A percentile compares a stretch with the other conserved stretches of the same genome.
Evolutionary conservation across 768 basidiomycete genomes (phyloP).

Genomic region (Pleurotus salmoneostramineus): DNA sequence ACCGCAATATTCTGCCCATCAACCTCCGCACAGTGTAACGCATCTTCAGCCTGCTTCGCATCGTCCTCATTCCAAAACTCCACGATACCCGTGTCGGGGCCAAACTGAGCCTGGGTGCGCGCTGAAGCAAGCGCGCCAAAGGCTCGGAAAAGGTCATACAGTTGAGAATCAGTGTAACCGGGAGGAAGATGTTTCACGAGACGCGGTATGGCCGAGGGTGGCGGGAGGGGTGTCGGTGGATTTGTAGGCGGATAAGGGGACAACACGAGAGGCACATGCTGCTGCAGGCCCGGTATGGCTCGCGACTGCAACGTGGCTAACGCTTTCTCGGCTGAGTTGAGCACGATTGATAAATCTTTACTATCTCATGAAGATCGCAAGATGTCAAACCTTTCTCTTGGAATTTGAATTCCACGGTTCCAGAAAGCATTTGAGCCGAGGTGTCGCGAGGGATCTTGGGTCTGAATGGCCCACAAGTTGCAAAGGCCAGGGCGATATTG

Average conservation of each 20-base stretch:
- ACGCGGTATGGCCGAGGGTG: slow-evolving; percentile 73
- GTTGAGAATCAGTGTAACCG: slow-evolving; percentile 60
- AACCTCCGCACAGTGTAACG: slow-evolving; percentile 80
- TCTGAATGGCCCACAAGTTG: slow-evolving; percentile 76
- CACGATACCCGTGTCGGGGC: slow-evolving; percentile 71
- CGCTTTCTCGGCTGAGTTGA: slow-evolving; percentile 75
- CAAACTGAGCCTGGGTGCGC: slow-evolving; percentile 70
- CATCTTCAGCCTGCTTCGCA: slow-evolving; percentile 72
- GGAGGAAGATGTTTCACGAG: slow-evolving; percentile 82
- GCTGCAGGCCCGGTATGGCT: slow-evolving; percentile 56
- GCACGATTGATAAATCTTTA: slow-evolving; percentile 1
- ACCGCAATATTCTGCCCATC: slow-evolving; percentile 85
- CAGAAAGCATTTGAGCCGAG: slow-evolving; percentile 47
- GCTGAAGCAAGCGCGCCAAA: slow-evolving; percentile 82
- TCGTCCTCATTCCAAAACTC: slow-evolving; percentile 91
- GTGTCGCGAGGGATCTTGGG: slow-evolving; percentile 70
- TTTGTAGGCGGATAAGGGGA: slow-evolving; percentile 83
- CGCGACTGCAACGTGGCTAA: slow-evolving; percentile 79
- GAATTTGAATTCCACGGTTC: slow-evolving; percentile 82
- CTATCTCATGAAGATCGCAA: slow-evolving; percentile 7
- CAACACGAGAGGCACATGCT: slow-evolving; percentile 60
- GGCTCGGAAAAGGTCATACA: slow-evolving; percentile 84
- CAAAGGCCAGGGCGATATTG: slow-evolving; percentile 69
- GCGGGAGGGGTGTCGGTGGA: slow-evolving; percentile 71
- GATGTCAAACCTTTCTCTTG: slow-evolving; percentile 63